Base-by-base conservation (phyloP, 441 rosid species). In the Gossypium davidsonii region DNA sequence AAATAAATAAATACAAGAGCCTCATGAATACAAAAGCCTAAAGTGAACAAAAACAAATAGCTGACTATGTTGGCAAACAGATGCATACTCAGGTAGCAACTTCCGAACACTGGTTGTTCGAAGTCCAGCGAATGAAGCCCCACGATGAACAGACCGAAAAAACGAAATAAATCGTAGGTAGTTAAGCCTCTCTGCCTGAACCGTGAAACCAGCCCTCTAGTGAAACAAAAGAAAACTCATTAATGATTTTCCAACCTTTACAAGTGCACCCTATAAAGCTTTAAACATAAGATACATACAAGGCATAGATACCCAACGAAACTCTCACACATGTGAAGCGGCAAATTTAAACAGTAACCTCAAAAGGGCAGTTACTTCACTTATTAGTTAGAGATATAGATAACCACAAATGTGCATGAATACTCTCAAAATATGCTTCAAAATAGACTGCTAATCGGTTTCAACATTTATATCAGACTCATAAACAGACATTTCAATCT, bases 181-280 rank as follows among this genome's bases (percentile, higher is more conserved):
- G 82, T 95, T 93, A 73, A 95, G 89, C 88, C 99, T 89, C 84
- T 93, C 99, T n/a, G 97, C 97, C 86, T 90, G 95, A 79, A 95
- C 98, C 5, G 96, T 93, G 82, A 80, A 95, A 68, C 99, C 99
- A 67, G 95, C 97, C 83, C 91, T 93, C 98, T 93, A 80, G 55
- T 52, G 39, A 80, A 83, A 67, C 37, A 68, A 25, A 75, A 83
- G 15, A 73, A 44, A 73, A 70, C 9, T 20, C 14, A 68, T 72
- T 52, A 74, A 63, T 34, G 6, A 69, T 64, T 63, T 60, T 39
- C 71, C 20, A 73, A 31, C 51, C 20, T 61, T 20, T 6, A 49
- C 21, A 34, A 60, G n/a, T 70, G 53, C 48, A 69, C 49, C 60
- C 18, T 2, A 69, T 18, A 11, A 52, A 52, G 28, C 17, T 69